phyloP scores from a whole-genome alignment of 2,329 filamentous ascomycete species.

The Ilyonectria mors-panacis region DNA sequence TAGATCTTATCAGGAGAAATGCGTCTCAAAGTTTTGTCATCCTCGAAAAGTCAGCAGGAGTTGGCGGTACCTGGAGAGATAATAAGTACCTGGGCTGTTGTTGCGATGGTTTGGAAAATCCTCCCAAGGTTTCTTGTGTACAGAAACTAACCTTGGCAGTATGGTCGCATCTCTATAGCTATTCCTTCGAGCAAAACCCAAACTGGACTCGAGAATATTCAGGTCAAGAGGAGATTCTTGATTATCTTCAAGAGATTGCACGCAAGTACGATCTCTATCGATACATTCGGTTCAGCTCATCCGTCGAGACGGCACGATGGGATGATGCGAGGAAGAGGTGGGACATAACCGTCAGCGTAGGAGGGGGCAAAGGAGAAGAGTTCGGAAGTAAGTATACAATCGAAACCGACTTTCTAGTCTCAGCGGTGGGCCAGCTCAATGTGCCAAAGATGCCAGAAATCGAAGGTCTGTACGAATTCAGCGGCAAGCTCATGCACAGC shows the following conservation, averaged over 20 bases:
- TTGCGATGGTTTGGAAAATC: background rate
- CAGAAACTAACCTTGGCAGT: slow-evolving; percentile 7
- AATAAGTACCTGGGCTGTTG: slow-evolving; percentile 9
- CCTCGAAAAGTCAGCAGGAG: background rate
- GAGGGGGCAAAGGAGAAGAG: slow-evolving; percentile 4
- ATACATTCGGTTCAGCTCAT: slow-evolving; percentile 6
- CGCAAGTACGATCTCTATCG: slow-evolving; percentile 9
- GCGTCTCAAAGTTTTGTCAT: slow-evolving; percentile 5
- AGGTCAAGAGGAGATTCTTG: slow-evolving; percentile 6
- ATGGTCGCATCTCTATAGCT: slow-evolving; percentile 6
- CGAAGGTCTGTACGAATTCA: background rate
- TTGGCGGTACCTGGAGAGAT: slow-evolving; percentile 7
- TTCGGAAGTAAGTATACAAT: slow-evolving; percentile 1
- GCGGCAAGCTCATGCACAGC: slow-evolving; percentile 9
- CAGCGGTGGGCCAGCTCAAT: slow-evolving; percentile 7
- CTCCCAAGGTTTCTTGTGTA: background rate
- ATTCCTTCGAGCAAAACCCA: slow-evolving; percentile 2
- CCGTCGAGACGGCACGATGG: slow-evolving; percentile 1
- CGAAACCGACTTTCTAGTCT: slow-evolving; percentile 1
- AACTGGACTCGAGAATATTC: slow-evolving; percentile 4
- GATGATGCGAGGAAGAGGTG: background rate
- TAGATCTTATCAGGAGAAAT: slow-evolving; percentile 5
- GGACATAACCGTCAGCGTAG: background rate
- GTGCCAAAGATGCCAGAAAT: background rate
- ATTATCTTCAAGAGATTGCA: background rate